phyloP scores from a whole-genome alignment of 2,329 filamentous ascomycete species.

The Pestalotiopsis sp. region DNA sequence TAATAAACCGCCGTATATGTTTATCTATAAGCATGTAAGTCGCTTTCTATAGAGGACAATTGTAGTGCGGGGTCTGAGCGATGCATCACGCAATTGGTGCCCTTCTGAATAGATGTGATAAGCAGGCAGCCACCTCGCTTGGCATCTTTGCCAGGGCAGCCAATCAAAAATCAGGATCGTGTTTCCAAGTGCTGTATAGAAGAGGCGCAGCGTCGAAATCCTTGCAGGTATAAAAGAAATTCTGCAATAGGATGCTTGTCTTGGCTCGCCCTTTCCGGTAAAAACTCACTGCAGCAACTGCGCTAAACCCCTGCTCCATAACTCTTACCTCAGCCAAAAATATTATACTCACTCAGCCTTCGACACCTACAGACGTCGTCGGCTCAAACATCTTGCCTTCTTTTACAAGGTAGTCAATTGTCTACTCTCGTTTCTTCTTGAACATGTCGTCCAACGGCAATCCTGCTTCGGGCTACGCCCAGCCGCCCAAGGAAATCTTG shows the following conservation, averaged over 20 bases:
- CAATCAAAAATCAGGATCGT: no score
- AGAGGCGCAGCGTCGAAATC: neutral
- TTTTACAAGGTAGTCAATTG: neutral
- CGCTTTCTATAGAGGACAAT: no score
- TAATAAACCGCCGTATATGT: no score
- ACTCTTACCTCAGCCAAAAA: neutral
- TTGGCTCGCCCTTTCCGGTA: neutral
- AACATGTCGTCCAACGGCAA: neutral
- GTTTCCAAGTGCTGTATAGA: neutral
- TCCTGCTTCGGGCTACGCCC: neutral
- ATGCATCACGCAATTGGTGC: no score
- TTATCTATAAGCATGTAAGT: no score
- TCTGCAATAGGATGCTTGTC: neutral
- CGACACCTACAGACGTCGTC: neutral
- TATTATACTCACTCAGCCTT: neutral
- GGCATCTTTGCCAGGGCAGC: no score
- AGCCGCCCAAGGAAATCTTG: neutral
- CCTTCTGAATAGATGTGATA: no score
- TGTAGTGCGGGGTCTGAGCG: no score
- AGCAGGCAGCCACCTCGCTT: no score
- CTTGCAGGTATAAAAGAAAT: neutral
- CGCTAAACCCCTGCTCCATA: neutral
- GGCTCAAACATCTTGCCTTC: neutral
- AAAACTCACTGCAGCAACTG: neutral
- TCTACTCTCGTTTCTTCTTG: neutral